Evolutionary conservation across 2,329 filamentous ascomycete species (phyloP), one percentile per base, ranked within the genome.

Genomic region (Fragosphaeria purpurea): DNA sequence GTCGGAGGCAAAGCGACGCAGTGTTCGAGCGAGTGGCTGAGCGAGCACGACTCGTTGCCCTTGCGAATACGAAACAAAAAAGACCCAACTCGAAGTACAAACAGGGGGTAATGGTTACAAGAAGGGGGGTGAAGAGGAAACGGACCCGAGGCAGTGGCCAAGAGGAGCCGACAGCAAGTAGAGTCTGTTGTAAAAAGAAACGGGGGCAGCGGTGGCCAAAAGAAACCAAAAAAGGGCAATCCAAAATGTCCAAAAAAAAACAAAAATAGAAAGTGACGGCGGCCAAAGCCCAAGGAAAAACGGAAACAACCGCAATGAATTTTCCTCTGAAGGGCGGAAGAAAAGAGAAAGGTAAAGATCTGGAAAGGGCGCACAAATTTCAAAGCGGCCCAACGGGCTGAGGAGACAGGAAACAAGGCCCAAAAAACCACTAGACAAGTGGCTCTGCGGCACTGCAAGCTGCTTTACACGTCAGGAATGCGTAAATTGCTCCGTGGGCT

Each of bases 21-120:
- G 32, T 43, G 50, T 37, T 37, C 31, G 44, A 47, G 22, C 11
- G 55, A 53, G 53, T 57, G 55, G 55, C 52, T 52, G 51, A 50
- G 55, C 50, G 51, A 50, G 55, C 46, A 41, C 51, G 32, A 40
- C 39, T 52, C 30, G 42, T 45, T 53, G 48, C 37, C 42, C 39
- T 42, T 47, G 45, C 32, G 37, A 45, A 44, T 39, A 51, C 41
- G 41, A 46, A 47, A 47, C 39, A 42, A 42, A 41, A 35, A 40
- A 4, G 22, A 22, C 22, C 22, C 22, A 22, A 22, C 22, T 22
- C 22, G 22, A 22, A 22, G 22, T 22, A 22, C 22, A 46, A n/a
- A 42, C 30, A 33, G 46, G 30, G 53, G 33, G 11, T 35, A 37
- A 39, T 38, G 31, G 22, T 39, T 13, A 47, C 34, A 34, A 31